Evolutionary conservation across 1,284 basidiomycete genomes (phyloP).

Genomic region (Rhizopogon hawkerae): DNA sequence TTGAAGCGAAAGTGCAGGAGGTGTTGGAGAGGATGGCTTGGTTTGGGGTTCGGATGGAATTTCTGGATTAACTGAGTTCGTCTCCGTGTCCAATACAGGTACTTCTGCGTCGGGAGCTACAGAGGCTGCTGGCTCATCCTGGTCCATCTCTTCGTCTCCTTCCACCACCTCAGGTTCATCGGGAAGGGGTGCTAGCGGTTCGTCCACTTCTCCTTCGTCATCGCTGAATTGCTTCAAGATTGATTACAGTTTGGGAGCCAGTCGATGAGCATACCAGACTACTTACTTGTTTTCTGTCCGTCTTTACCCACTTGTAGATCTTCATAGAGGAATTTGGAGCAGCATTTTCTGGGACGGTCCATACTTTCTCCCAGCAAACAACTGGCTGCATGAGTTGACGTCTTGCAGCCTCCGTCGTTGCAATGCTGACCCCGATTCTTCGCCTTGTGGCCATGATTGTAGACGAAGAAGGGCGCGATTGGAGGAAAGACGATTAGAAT

Average conservation of each 20-base stretch:
- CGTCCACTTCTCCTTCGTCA: conserved; percentile 66
- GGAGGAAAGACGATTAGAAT: background rate
- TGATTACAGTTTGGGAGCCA: conserved; percentile 6
- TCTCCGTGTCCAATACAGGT: conserved; percentile 26
- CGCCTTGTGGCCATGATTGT: conserved; percentile 56
- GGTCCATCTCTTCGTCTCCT: conserved; percentile 51
- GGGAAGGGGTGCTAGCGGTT: conserved; percentile 67
- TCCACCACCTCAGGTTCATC: conserved; percentile 62
- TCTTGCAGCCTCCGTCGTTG: conserved; percentile 68
- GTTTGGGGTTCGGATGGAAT: conserved; percentile 39
- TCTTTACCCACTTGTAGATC: conserved; percentile 66
- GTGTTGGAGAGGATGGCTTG: conserved; percentile 58
- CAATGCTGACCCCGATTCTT: conserved; percentile 64
- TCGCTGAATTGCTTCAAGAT: conserved; percentile 65
- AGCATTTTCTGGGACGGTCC: conserved; percentile 48
- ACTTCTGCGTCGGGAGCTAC: conserved; percentile 32
- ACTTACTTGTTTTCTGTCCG: conserved; percentile 61
- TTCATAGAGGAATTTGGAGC: conserved; percentile 50
- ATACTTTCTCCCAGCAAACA: conserved; percentile 67
- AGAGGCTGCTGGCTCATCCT: conserved; percentile 55
- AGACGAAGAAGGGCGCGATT: background rate
- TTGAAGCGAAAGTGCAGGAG: conserved; percentile 35
- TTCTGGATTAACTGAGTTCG: conserved; percentile 26
- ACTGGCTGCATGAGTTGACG: conserved; percentile 76
- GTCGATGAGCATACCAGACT: background rate